Evolutionary conservation across 1,139 yeast species (phyloP), one percentile per base, ranked within the genome.

Genomic region (Yamadazyma oceani): DNA sequence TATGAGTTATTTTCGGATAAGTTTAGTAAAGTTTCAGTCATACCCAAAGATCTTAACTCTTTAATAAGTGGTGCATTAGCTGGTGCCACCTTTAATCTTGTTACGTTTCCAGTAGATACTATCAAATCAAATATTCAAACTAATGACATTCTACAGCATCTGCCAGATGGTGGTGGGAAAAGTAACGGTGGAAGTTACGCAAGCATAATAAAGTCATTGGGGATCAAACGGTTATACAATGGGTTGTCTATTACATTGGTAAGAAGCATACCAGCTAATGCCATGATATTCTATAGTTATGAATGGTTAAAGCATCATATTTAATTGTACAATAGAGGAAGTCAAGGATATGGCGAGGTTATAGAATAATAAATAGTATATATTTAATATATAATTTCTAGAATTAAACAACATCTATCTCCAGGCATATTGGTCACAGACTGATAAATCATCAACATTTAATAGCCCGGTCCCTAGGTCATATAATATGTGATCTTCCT

Each of bases 231-330:
- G 7, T 76, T 90, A 40, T 90, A 90, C 54, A 78, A 85, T 45
- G 97, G 98, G 1, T 69, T 92, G 43, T 88, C 94, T 0, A 82
- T 90, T 40, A 89, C 97, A 0, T 62, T 88, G 44, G 52, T 80
- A 4, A 75, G 96, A 52, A 89, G 96, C 0, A 78, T 87, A 1
- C 97, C 97, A 0, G 89, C 96, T 2, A 87, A 88, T 51, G 96
- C 97, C 2, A 71, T 84, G 23, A 87, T 90, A 30, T 90, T 90
- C 62, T 80, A 84, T 50, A 71, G 83, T 11, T 88, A 89, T 55
- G 96, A 89, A 36, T 36, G 31, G 38, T 16, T 22, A 4, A 31
- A 17, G 19, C 24, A 12, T 8, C 25, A 21, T 19, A 12, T n/a
- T 8, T 30, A 19, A n/a, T n/a, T n/a, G n/a, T n/a, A n/a, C n/a